Conservation (phyloP, 2,329 filamentous ascomycete species). For the Zymoseptoria ardabiliae region DNA sequence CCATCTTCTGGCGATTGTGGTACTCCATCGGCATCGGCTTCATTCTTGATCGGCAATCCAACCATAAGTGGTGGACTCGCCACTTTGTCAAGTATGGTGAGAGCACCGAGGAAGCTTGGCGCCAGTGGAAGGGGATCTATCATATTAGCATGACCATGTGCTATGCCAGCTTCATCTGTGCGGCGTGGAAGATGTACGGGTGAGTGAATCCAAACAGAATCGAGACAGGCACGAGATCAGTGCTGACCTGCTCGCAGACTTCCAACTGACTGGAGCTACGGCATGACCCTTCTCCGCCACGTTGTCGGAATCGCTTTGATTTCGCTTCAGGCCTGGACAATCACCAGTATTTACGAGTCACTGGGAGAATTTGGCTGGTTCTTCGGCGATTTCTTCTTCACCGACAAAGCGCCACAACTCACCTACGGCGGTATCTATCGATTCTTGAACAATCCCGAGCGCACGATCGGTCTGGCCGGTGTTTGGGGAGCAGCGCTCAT, state of each 20-base stretch:
- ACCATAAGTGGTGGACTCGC: conserved; percentile 87
- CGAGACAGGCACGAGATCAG: neutral
- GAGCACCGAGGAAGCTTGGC: conserved; percentile 83
- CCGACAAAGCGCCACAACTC: conserved; percentile 77
- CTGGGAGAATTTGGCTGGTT: conserved; percentile 99
- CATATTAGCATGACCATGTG: conserved; percentile 88
- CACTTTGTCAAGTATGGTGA: conserved; percentile 98
- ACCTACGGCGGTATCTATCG: conserved; percentile 97
- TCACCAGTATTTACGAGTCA: conserved; percentile 86
- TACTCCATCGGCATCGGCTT: conserved; percentile 82
- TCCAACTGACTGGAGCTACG: conserved; percentile 80
- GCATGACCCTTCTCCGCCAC: conserved; percentile 78
- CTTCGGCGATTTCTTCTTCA: conserved; percentile 99
- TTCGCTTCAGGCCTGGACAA: conserved; percentile 85
- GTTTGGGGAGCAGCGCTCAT: conserved; percentile 92
- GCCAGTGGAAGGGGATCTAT: conserved; percentile 94
- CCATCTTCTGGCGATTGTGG: conserved; percentile 80
- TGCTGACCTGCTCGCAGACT: conserved; percentile 34
- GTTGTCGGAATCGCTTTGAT: conserved; percentile 75
- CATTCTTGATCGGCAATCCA: conserved; percentile 78
- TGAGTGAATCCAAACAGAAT: neutral
- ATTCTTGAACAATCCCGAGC: conserved; percentile 95
- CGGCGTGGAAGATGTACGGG: conserved; percentile 92
- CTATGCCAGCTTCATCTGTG: conserved; percentile 79
- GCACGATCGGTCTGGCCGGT: conserved; percentile 87